Percentiles rank a stretch among this genome's conserved stretches.
phyloP scores from a whole-genome alignment of 2,329 filamentous ascomycete species.

The Chaetomium sp. region DNA sequence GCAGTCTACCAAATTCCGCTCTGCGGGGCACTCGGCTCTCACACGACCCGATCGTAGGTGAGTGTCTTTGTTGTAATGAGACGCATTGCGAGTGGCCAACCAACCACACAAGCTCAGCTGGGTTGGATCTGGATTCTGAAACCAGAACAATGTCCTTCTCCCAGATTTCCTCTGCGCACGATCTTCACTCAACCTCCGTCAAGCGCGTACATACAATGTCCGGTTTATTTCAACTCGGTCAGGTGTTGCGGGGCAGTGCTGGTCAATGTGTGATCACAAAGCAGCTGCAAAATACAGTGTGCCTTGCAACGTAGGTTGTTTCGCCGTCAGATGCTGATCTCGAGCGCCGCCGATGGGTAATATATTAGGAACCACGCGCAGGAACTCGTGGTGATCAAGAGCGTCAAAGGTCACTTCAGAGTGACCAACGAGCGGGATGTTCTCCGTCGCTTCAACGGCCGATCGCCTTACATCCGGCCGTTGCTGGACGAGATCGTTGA shows the following conservation, averaged over 20 bases:
- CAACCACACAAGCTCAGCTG: too few species aligned
- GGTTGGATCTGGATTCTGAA: too few species aligned
- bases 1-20: slow-evolving; percentile 4
- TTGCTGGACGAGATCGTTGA: neutral
- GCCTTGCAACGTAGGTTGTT: neutral
- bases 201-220: too few species aligned
- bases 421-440: neutral
- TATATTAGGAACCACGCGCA: neutral
- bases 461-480: neutral
- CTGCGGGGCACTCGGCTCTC: neutral
- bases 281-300: neutral
- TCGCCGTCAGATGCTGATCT: neutral
- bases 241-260: too few species aligned
- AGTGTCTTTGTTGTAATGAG: too few species aligned
- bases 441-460: neutral
- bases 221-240: too few species aligned
- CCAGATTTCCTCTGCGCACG: too few species aligned
- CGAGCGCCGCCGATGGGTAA: neutral
- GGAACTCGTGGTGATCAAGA: neutral
- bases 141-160: too few species aligned
- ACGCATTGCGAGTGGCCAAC: too few species aligned
- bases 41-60: too few species aligned
- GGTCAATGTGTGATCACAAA: neutral
- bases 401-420: neutral
- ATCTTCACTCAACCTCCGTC: too few species aligned